These are phyloP conservation scores for Phoma sp. DNA, from an alignment of 2,329 filamentous ascomycete species.

Conservation along the genomic window DNA sequence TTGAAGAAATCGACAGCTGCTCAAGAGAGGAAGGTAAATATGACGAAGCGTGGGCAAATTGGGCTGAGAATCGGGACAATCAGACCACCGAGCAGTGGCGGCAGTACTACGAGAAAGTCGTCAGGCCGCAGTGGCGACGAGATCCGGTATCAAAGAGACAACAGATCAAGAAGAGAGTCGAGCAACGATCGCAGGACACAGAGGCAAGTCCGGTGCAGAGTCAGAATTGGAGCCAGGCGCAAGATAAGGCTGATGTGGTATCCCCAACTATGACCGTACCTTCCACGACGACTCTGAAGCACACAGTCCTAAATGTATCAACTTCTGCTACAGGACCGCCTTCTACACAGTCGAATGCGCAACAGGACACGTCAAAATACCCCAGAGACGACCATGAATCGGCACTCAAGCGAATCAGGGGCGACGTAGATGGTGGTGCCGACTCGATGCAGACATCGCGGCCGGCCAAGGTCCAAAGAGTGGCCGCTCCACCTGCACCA, in stretches of 20 bases:
- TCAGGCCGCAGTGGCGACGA: constrained; percentile 38
- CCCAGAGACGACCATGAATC: constrained; percentile 29
- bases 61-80: constrained; percentile 24
- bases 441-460: constrained; percentile 8
- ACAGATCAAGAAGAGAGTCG: constrained; percentile 26
- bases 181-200: constrained; percentile 11
- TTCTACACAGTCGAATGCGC: constrained; percentile 33
- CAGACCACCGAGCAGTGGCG: constrained; percentile 41
- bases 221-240: constrained; percentile 11
- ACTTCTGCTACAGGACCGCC: constrained; percentile 14
- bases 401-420: constrained; percentile 27
- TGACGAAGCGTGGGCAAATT: constrained; percentile 28
- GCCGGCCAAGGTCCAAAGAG: constrained; percentile 27
- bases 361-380: constrained; percentile 32
- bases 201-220: constrained; percentile 2
- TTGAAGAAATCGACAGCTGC: constrained; percentile 22
- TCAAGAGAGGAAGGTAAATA: constrained; percentile 17
- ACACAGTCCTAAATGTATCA: background rate
- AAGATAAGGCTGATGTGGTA: background rate
- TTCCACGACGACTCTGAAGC: background rate
- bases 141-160: constrained; percentile 34
- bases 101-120: constrained; percentile 44
- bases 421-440: constrained; percentile 7
- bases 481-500: constrained; percentile 12
- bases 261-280: background rate